Evolutionary conservation across 805 yeast species (phyloP).

Genomic region (Lipomyces japonicus): DNA sequence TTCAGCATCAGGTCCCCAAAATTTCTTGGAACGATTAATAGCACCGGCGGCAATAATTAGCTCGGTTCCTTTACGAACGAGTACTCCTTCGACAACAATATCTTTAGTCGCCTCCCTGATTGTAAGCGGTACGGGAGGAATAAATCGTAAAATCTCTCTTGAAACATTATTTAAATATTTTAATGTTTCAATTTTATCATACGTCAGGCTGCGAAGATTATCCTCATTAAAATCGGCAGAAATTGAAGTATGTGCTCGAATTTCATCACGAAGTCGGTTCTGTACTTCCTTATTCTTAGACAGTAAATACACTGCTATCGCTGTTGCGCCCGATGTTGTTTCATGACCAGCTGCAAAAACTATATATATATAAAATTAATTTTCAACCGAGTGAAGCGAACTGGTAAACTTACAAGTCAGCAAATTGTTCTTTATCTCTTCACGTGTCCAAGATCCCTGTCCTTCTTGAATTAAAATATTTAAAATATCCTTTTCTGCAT

Average conservation of each 20-base stretch:
- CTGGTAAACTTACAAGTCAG: conserved; percentile 15
- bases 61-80: conserved; percentile 10
- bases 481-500: conserved; percentile 14
- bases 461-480: conserved; percentile 15
- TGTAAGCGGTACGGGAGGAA: conserved; percentile 18
- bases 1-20: conserved; percentile 17
- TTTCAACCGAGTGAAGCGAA: neutral
- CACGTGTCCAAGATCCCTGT: conserved; percentile 6
- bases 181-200: conserved; percentile 12
- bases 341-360: conserved; percentile 28
- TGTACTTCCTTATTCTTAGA: conserved; percentile 17
- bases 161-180: conserved; percentile 18
- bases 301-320: conserved; percentile 12
- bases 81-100: conserved; percentile 9
- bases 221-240: neutral
- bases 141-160: conserved; percentile 16
- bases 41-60: conserved; percentile 6
- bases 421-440: conserved; percentile 17
- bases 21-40: neutral
- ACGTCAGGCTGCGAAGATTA: conserved; percentile 2
- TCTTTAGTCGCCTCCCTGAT: conserved; percentile 12
- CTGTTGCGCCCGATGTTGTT: conserved; percentile 18
- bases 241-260: conserved; percentile 1
- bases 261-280: conserved; percentile 13
- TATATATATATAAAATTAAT: neutral